phyloP scores from a whole-genome alignment of 371 early-diverging fungal species.

The Apophysomyces trapeziformis region DNA sequence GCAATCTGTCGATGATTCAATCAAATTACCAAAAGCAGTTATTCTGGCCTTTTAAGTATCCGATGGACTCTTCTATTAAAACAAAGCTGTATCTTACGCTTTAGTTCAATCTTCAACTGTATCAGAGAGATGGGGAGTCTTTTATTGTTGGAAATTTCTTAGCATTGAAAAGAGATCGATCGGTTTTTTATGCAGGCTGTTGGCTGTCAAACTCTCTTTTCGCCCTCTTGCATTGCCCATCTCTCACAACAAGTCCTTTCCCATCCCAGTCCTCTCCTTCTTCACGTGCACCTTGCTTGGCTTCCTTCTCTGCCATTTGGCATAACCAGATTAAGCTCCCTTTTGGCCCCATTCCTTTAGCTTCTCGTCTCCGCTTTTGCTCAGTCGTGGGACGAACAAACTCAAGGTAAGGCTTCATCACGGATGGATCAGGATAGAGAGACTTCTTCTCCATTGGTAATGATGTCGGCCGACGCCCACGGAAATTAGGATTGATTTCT shows the following conservation, averaged over 20 bases:
- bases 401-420: neutral
- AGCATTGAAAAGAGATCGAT: too few species aligned
- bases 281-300: conserved; percentile 23
- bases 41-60: too few species aligned
- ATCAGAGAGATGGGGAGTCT: too few species aligned
- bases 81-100: too few species aligned
- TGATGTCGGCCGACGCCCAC: conserved; percentile 13
- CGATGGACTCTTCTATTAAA: too few species aligned
- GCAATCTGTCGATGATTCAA: too few species aligned
- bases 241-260: conserved; percentile 24
- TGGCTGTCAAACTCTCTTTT: conserved; percentile 40
- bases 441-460: neutral
- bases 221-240: conserved; percentile 27
- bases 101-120: too few species aligned
- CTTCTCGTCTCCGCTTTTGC: conserved; percentile 10
- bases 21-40: too few species aligned
- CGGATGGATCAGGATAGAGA: neutral
- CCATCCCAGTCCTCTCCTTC: conserved; percentile 28
- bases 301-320: conserved; percentile 18
- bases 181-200: conserved; percentile 18
- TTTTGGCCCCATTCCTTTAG: conserved; percentile 13
- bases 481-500: conserved; percentile 21
- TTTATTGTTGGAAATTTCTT: too few species aligned
- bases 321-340: conserved; percentile 9
- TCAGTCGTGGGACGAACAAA: neutral